Percentiles rank a stretch among this genome's conserved stretches.
Evolutionary conservation across 768 basidiomycete genomes (phyloP).

Genomic region (Chlorophyllum brunneum): DNA sequence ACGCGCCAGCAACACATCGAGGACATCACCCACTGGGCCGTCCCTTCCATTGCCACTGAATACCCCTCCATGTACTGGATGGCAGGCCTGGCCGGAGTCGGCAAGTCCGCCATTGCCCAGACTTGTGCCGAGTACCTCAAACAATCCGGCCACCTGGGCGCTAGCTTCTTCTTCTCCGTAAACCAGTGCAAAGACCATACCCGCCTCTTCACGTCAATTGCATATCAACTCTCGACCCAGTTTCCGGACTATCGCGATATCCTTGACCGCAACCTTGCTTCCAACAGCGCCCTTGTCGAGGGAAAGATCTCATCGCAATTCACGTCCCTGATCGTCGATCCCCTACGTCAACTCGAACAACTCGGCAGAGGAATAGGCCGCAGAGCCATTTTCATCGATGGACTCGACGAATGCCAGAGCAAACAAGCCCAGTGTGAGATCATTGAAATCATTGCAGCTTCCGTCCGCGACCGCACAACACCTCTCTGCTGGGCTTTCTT

Average conservation of each 20-base stretch:
- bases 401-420: neutral
- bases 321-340: neutral
- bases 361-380: neutral
- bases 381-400: neutral
- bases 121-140: slow-evolving; percentile 3
- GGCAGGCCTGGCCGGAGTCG: slow-evolving; percentile 8
- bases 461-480: neutral
- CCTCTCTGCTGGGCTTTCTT: slow-evolving; percentile 3
- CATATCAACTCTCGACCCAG: slow-evolving; percentile 2
- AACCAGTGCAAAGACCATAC: neutral
- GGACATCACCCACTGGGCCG: neutral
- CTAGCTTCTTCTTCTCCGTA: slow-evolving; percentile 7
- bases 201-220: slow-evolving; percentile 7
- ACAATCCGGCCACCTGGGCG: neutral
- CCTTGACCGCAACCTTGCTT: neutral
- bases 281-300: neutral
- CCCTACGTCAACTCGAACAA: neutral
- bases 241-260: neutral
- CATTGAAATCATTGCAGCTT: slow-evolving; percentile 3
- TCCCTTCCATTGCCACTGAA: neutral
- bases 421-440: neutral
- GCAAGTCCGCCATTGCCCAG: slow-evolving; percentile 8
- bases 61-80: neutral
- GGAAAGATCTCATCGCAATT: neutral
- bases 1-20: neutral